phyloP scores from a whole-genome alignment of 768 basidiomycete genomes.

The Glaciozyma antarctica region DNA sequence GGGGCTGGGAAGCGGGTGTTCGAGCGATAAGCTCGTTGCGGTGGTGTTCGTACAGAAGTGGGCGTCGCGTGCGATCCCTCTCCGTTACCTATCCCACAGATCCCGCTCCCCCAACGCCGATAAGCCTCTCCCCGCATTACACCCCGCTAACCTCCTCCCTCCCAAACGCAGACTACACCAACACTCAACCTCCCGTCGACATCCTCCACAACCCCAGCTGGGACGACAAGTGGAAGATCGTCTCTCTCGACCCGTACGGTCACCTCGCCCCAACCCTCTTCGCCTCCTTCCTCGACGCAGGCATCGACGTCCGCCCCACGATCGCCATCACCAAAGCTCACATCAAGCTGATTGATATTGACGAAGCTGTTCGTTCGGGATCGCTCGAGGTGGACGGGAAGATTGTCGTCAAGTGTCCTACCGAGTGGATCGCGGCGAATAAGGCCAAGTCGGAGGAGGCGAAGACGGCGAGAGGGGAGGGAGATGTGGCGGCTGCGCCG shows the following conservation, averaged over 20 bases:
- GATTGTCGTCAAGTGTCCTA: slow-evolving; percentile 62
- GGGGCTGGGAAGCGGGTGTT: slow-evolving; percentile 18
- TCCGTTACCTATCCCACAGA: not conserved
- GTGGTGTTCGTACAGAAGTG: too few relatives aligned
- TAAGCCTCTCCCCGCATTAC: slow-evolving; percentile 58
- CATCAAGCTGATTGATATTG: slow-evolving; percentile 88
- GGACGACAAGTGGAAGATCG: slow-evolving; percentile 69
- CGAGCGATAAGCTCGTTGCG: too few relatives aligned
- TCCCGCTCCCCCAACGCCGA: slow-evolving; percentile 37
- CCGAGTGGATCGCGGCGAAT: slow-evolving; percentile 40
- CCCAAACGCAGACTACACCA: slow-evolving; percentile 55
- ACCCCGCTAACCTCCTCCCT: slow-evolving; percentile 39
- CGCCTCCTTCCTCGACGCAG: slow-evolving; percentile 52
- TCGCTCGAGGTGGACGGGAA: slow-evolving; percentile 69
- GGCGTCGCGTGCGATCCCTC: slow-evolving; percentile 33
- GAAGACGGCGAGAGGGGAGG: slow-evolving; percentile 50
- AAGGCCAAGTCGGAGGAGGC: slow-evolving; percentile 48
- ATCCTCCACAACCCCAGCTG: slow-evolving; percentile 70
- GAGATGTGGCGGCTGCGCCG: slow-evolving; percentile 33
- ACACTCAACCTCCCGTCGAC: slow-evolving; percentile 73
- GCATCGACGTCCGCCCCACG: slow-evolving; percentile 78
- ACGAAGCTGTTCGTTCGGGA: slow-evolving; percentile 65
- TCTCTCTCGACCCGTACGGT: slow-evolving; percentile 88
- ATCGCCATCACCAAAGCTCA: slow-evolving; percentile 86
- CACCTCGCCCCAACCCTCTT: slow-evolving; percentile 71